Evolutionary conservation across 306 rosid genomes (phyloP), one percentile per base, ranked within the genome.

Genomic region (Quercus robur): DNA sequence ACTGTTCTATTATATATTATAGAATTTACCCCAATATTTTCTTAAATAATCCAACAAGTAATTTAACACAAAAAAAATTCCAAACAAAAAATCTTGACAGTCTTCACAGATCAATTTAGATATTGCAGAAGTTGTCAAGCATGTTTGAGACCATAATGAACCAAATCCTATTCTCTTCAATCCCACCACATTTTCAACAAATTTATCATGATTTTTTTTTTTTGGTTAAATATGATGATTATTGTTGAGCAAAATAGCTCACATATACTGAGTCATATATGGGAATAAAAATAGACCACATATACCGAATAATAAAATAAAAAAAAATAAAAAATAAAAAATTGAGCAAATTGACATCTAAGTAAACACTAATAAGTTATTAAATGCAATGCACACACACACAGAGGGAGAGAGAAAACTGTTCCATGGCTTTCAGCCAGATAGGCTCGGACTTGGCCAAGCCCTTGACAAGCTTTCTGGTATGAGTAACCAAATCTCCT

Each of bases 381-480:
- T 8, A 38, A 38, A 7, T 7, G 46, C 46, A 38, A 38, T 38
- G 11, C 11, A 2, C 46, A 38, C 44, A 38, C 46, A 38, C 46
- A 23, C 10, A 68, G 11, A 57, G 69, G 66, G 30, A 56, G 77
- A 81, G 51, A 28, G 62, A 63, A 44, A 59, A 92, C 95, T 85
- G 90, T 80, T 92, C 93, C 98, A 92, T 92, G 84, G 97, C 98
- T 87, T 94, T 94, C 85, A 92, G 93, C 97, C 97, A 92, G 46
- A 86, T 61, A 20, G 98, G 97, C 84, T 94, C 91, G 0, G 92
- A 83, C 82, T 78, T 86, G 78, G 97, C 99, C 68, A 90, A 70
- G 67, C 97, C 97, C 84, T 90, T 92, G 31, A 92, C 95, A 12
- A 94, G 91, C 94, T 91, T 94, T 83, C 88, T 82, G 28, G 97